Percentiles rank a stretch among this genome's conserved stretches.
Conservation (phyloP, 768 basidiomycete species). For the Boletellus sp. region DNA sequence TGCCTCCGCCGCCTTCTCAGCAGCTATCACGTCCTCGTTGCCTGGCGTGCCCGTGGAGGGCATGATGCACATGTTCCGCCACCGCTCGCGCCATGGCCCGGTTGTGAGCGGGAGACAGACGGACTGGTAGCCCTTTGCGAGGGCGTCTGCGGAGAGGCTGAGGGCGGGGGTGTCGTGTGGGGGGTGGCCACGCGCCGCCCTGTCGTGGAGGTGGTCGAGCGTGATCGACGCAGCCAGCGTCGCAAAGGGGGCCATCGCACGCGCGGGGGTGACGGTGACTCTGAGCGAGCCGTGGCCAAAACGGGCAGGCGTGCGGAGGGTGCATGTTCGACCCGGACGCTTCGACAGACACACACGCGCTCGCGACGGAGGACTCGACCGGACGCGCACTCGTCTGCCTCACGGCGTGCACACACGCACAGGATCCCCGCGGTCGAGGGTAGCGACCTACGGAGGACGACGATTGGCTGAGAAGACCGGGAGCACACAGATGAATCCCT, state of each 20-base stretch:
- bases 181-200: slow-evolving; percentile 9
- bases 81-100: slow-evolving; percentile 78
- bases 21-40: slow-evolving; percentile 39
- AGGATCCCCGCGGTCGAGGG: slow-evolving; percentile 31
- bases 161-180: slow-evolving; percentile 48
- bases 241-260: slow-evolving; percentile 26
- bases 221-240: slow-evolving; percentile 28
- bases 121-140: slow-evolving; percentile 65
- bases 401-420: slow-evolving; percentile 27
- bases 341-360: too few relatives aligned
- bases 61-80: slow-evolving; percentile 85
- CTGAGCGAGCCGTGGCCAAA: slow-evolving; percentile 6
- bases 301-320: slow-evolving; percentile 20
- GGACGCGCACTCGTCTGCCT: slow-evolving; percentile 19
- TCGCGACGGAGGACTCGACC: slow-evolving; percentile 14
- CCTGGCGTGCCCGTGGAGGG: slow-evolving; percentile 38
- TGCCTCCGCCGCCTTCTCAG: slow-evolving; percentile 68
- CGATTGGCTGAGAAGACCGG: slow-evolving; percentile 19
- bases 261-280: slow-evolving; percentile 6
- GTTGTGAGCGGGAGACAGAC: slow-evolving; percentile 89
- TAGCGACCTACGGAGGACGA: slow-evolving; percentile 8
- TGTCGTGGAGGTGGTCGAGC: slow-evolving; percentile 39
- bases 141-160: slow-evolving; percentile 48
- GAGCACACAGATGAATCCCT: too few relatives aligned
- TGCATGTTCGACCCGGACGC: too few relatives aligned